Evolutionary conservation across 306 rosid species (phyloP).

Genomic region (Pterocarpus macrocarpus): DNA sequence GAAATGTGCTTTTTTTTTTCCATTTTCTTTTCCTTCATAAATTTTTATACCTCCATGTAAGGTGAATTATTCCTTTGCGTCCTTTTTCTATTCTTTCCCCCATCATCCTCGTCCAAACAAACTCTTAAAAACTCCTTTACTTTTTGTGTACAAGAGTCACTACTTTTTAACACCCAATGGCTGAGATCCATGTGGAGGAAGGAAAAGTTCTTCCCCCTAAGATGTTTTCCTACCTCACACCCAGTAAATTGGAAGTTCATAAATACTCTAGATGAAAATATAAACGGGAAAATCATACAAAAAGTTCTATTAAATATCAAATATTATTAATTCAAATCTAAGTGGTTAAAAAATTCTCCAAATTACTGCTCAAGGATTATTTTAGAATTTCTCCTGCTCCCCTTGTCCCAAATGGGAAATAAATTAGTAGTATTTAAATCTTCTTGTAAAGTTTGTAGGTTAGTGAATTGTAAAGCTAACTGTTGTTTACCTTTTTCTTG

Average conservation of each 20-base stretch:
- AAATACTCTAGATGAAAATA: no score
- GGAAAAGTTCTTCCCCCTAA: neutral
- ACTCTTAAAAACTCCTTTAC: neutral
- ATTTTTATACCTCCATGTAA: neutral
- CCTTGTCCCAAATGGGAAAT: neutral
- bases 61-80: neutral
- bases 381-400: neutral
- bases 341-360: neutral
- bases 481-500: neutral
- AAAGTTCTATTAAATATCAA: neutral
- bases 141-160: neutral
- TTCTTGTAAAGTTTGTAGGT: conserved; percentile 1
- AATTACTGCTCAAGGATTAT: neutral
- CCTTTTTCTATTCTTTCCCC: neutral
- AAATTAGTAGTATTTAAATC: neutral
- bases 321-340: no score
- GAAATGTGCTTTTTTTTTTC: neutral
- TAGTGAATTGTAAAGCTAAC: neutral
- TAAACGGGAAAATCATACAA: neutral
- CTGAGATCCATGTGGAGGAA: neutral
- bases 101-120: neutral
- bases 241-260: no score
- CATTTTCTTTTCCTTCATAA: neutral
- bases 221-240: neutral
- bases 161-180: neutral